Evolutionary conservation across 371 early-diverging fungal genomes (phyloP), one percentile per base, ranked within the genome.

Genomic region (Basidiobolus meristosporus): DNA sequence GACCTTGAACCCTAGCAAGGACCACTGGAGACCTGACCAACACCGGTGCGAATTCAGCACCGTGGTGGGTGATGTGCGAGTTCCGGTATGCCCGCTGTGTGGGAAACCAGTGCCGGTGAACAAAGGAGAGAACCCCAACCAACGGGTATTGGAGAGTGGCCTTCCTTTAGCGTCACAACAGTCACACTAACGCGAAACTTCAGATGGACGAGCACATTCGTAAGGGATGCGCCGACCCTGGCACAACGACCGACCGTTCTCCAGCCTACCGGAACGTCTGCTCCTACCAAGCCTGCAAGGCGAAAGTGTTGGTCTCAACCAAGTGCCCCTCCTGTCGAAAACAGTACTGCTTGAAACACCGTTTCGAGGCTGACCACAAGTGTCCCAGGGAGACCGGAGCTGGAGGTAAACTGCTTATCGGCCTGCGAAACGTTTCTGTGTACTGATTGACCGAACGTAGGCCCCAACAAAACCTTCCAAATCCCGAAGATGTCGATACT

Each of bases 51-150:
- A 54, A 28, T 42, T 53, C 21, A 62, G 62, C 36, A 64, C 67
- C 2, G 60, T 45, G 33, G 44, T 55, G 15, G 70, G 69, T 39
- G 56, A 58, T 33, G 60, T 66, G 43, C 42, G 72, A 14, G 70
- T 70, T 0, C 72, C 74, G 18, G 56, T 60, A 14, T 76, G 76
- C 39, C 76, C 76, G 3, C 52, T 76, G 20, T 76, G 76, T 39
- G 52, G 60, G 19, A 62, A 57, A 32, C 70, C 73, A 29, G 70
- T 76, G n/a, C 69, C 76, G n/a, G 56, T 66, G 12, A 62, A 62
- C 33, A 47, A 66, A 47, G 70, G 67, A 14, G 62, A 68, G 29
- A 65, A 76, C 53, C 74, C 74, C 2, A 76, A 76, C 42, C 51
- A 66, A 28, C 54, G 64, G 43, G 68, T 65, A 44, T n/a, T n/a